phyloP scores from a whole-genome alignment of 352 stramenopile species.

The Chrysophaeum taylorii region DNA sequence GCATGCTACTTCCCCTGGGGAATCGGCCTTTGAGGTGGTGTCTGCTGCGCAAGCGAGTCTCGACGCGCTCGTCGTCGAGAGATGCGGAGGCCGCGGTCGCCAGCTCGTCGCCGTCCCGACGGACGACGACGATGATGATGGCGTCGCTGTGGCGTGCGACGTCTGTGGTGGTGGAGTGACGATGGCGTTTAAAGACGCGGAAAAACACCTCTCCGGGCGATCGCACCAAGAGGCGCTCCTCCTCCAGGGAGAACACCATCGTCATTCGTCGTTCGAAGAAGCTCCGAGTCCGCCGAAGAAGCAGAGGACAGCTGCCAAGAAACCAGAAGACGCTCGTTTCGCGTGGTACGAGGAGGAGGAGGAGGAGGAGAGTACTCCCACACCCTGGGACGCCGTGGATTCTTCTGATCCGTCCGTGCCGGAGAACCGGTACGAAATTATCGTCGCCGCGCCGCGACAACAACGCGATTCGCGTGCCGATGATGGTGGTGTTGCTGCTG shows the following conservation, averaged over 20 bases:
- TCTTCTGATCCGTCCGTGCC: too few relatives aligned
- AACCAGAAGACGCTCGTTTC: too few relatives aligned
- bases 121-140: not conserved
- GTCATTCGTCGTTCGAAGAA: not conserved
- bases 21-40: not conserved
- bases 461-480: too few relatives aligned
- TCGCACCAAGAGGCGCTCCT: not conserved
- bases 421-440: too few relatives aligned
- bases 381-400: too few relatives aligned
- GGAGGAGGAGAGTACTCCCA: too few relatives aligned
- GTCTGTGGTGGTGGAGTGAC: too few relatives aligned
- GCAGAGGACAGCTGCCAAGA: too few relatives aligned
- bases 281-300: not conserved
- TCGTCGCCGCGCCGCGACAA: slow-evolving; percentile 3
- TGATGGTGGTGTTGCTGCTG: too few relatives aligned
- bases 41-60: not conserved
- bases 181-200: too few relatives aligned
- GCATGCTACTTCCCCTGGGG: not conserved
- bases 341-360: too few relatives aligned
- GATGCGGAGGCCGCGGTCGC: not conserved
- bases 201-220: too few relatives aligned
- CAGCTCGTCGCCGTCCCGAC: not conserved
- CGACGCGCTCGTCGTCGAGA: not conserved
- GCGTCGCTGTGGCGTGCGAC: not conserved
- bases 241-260: not conserved